Evolutionary conservation across 2,329 filamentous ascomycete species (phyloP).

Genomic region (Ceratocystis variospora): DNA sequence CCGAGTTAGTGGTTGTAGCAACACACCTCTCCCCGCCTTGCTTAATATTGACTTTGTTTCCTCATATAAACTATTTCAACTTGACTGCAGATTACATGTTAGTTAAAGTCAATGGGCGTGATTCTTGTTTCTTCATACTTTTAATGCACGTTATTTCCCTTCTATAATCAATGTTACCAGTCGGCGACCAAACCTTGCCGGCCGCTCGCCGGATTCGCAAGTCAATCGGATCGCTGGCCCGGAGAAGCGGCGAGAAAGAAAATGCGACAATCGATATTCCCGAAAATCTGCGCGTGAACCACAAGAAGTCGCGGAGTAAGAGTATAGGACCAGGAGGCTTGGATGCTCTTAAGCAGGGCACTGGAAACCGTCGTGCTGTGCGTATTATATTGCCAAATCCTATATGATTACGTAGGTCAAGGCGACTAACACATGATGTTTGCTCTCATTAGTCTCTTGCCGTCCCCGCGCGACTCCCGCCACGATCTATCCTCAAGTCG

Average conservation of each 20-base stretch:
- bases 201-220: slow-evolving; percentile 49
- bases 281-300: slow-evolving; percentile 37
- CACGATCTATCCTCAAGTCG: slow-evolving; percentile 67
- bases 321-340: slow-evolving; percentile 87
- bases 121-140: slow-evolving; percentile 1
- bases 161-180: slow-evolving; percentile 4
- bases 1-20: neutral
- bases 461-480: slow-evolving; percentile 36
- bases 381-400: slow-evolving; percentile 21
- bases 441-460: slow-evolving; percentile 38
- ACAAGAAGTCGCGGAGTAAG: slow-evolving; percentile 75
- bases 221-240: slow-evolving; percentile 49
- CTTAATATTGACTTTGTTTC: neutral
- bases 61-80: neutral
- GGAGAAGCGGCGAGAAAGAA: slow-evolving; percentile 50
- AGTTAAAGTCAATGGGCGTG: neutral
- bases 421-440: neutral
- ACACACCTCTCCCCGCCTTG: neutral
- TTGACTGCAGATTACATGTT: neutral
- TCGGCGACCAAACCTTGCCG: slow-evolving; percentile 32
- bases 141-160: neutral
- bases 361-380: slow-evolving; percentile 71
- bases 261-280: slow-evolving; percentile 58
- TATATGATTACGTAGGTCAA: neutral
- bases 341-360: slow-evolving; percentile 62